Evolutionary conservation across 1,284 basidiomycete genomes (phyloP), one percentile per base, ranked within the genome.

Genomic region (Austroboletus novae-zelandiae): DNA sequence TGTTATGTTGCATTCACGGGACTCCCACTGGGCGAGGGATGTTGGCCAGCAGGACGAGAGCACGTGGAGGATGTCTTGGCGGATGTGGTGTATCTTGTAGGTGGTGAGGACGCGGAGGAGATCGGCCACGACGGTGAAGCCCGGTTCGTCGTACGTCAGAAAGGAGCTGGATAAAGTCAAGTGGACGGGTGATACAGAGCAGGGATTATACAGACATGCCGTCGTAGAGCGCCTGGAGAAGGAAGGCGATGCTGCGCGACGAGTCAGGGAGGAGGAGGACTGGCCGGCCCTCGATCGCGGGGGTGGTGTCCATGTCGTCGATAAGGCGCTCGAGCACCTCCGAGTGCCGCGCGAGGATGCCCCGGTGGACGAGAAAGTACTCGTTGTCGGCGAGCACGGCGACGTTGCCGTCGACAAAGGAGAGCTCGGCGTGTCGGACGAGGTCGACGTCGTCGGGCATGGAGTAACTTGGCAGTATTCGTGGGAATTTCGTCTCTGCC

Each of bases 281-380:
- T 2, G 78, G 73, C 9, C 74, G 73, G 3, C 78, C 83, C 61
- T 86, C 81, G 29, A 87, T 64, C 43, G 53, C 44, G 36, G 58
- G 45, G 25, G 55, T 17, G 34, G 48, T 47, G 71, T 67, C 51
- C 45, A 71, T 55, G 40, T 59, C 58, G 9, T 65, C 58, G 43
- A 76, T 66, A 40, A 71, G 65, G 18, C 71, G 62, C 32, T 63
- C 59, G 9, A 87, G 67, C 20, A 77, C 71, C 1, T 62, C 56
- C 0, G 86, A 89, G 57, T 86, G 84, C 13, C 81, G 78, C 44
- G 70, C 75, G 15, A 89, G 68, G 14, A 87, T 66, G n/a, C 84
- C 83, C 56, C 72, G 71, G 62, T 89, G 86, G 5, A 89, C 81
- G 47, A 85, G 61, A 58, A 88, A 89, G 62, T 85, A 86, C 47